A percentile compares a stretch with the other conserved stretches of the same genome.
phyloP scores from a whole-genome alignment of 2,329 filamentous ascomycete species.

The Huntiella bhutanensis region DNA sequence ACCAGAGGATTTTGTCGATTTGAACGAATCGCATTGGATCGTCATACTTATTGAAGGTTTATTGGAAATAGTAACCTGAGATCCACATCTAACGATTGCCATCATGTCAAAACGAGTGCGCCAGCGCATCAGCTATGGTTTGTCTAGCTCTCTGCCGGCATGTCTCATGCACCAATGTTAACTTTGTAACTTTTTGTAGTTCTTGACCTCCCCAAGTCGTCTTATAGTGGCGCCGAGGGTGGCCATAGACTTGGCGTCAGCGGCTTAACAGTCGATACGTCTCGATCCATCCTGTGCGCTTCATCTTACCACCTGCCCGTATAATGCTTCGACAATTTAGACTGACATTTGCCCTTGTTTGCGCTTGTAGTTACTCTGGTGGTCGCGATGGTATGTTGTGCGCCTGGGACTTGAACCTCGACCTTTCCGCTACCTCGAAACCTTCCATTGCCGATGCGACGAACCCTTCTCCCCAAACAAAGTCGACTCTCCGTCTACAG shows the following conservation, averaged over 20 bases:
- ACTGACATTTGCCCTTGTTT: slow-evolving; percentile 8
- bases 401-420: slow-evolving; percentile 75
- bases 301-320: slow-evolving; percentile 10
- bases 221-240: slow-evolving; percentile 40
- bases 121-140: slow-evolving; percentile 54
- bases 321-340: slow-evolving; percentile 5
- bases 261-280: slow-evolving; percentile 70
- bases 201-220: slow-evolving; percentile 38
- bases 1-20: not conserved
- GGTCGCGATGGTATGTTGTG: slow-evolving; percentile 91
- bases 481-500: slow-evolving; percentile 40
- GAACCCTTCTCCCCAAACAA: slow-evolving; percentile 24
- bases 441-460: slow-evolving; percentile 13
- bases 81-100: slow-evolving; percentile 12
- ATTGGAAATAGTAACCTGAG: not conserved
- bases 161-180: not conserved
- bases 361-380: slow-evolving; percentile 61
- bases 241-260: slow-evolving; percentile 91
- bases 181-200: slow-evolving; percentile 21
- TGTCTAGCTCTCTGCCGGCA: slow-evolving; percentile 14
- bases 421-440: slow-evolving; percentile 28
- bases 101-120: slow-evolving; percentile 48
- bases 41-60: not conserved
- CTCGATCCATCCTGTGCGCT: slow-evolving; percentile 69
- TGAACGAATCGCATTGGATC: not conserved